Base-by-base conservation (phyloP, 345 rosid genomes). In the Carallia pectinifolia region DNA sequence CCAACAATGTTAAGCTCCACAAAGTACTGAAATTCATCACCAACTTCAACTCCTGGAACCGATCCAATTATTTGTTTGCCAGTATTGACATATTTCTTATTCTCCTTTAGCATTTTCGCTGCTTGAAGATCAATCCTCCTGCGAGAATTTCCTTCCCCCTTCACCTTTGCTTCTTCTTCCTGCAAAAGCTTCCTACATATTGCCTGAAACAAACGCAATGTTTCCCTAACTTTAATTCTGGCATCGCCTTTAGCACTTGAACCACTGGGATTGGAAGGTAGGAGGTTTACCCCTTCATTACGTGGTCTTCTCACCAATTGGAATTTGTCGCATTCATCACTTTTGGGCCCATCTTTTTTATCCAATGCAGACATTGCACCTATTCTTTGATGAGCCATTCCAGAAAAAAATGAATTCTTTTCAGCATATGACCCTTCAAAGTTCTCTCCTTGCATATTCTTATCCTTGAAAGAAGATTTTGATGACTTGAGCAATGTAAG, bases 1-100 rank as follows among this genome's bases (percentile, higher is more conserved):
- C 98, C 94, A 59, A 91, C 74, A 29, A 91, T 70, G 70, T 81
- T 83, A 33, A 91, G 97, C 72, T 93, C 94, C 6, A 87, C 80
- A 52, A 90, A 82, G 62, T 89, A 93, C 50, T 84, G 92, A 80
- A 89, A 93, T 72, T 82, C 96, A 69, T 93, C 98, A 4, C 98
- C 96, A 34, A 88, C 82, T 73, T 83, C 83, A 69, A 89, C 90
- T 33, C 97, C 98, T 0, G 97, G 97, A 66, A 93, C 84, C 18
- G 82, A 3, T 71, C 99, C 99, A 36, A 92, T 61, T 48, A 90
- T 83, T 27, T 71, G 82, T 50, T 67, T 70, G 39, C 87, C 84
- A 0, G 60, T 47, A 71, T 83, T 87, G 19, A 85, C 73, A 62
- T 38, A 79, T 68, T 76, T 83, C 53, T 80, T 82, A 71, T 85